Base-by-base conservation (phyloP, 2,329 filamentous ascomycete genomes). In the Phyllosticta citrichinensis region DNA sequence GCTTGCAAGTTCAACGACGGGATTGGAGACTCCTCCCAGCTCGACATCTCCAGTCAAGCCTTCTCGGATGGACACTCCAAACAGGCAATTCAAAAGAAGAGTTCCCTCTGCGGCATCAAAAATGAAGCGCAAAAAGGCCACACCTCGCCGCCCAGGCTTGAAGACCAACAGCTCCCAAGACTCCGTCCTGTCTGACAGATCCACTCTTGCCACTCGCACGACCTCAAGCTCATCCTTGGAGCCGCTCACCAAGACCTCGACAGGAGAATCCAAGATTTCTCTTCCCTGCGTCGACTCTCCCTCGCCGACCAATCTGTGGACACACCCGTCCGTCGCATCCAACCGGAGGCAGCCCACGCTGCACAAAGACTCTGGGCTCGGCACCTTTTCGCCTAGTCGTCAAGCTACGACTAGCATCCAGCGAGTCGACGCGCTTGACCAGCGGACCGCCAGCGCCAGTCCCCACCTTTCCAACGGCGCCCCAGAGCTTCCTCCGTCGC, bases 41-140 rank as follows among this genome's bases (percentile, higher is more conserved):
- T 60, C 58, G 58, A 52, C 52, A 51, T 60, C 52, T 35, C 58
- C 58, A 12, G 40, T 56, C 58, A 56, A 60, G n/a, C 53, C 40
- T 22, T 24, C 30, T 22, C 30, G 52, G 19, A 5, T 30, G 4
- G 27, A 56, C 17, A 35, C 10, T 24, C 35, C 58, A 8, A 35
- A 9, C 22, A 60, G 33, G 47, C 58, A 47, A 47, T 56, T 56
- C 35, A 56, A 56, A 33, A 55, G 58, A 27, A 35, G 40, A 11
- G 58, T 50, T 25, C 53, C 53, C 19, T 55, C 40, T 5, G 58
- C 58, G 53, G 24, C 52, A 12, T 51, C 52, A 24, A 60, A 56
- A n/a, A 8, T 25, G 40, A 60, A 52, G 25, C 11, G 52, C 11
- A 47, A 47, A n/a, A 47, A n/a, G 14, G n/a, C 3, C n/a, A n/a